Percentiles rank a stretch among this genome's conserved stretches.
Evolutionary conservation across 257 asterid genomes (phyloP).

Genomic region (Plantago ovata): DNA sequence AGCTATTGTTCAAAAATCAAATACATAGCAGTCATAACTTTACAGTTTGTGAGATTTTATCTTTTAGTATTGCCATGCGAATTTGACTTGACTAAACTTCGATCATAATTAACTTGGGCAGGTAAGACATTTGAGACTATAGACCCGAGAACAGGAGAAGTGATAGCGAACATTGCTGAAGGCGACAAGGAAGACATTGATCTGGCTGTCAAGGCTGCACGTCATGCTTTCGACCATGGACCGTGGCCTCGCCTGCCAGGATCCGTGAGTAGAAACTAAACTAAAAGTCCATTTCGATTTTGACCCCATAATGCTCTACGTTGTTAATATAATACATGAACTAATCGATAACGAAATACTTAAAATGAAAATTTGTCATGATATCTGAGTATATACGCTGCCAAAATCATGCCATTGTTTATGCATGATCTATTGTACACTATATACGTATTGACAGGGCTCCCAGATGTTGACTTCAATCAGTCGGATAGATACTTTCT

Average conservation of each 20-base stretch:
- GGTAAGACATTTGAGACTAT: constrained; percentile 48
- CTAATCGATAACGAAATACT: not conserved
- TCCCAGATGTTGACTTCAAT: not conserved
- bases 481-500: not conserved
- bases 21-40: no score
- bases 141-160: constrained; percentile 49
- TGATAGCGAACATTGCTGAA: constrained; percentile 41
- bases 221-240: constrained; percentile 54
- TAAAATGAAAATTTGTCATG: not conserved
- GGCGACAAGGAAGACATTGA: constrained; percentile 53
- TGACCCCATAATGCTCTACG: no score
- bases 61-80: no score
- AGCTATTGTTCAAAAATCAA: no score
- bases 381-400: not conserved
- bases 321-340: no score
- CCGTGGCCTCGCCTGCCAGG: constrained; percentile 64
- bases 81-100: no score
- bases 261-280: constrained; percentile 24
- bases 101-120: constrained; percentile 1
- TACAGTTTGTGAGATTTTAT: no score
- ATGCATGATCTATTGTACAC: not conserved
- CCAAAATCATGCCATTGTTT: not conserved
- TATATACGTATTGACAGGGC: not conserved
- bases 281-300: not conserved
- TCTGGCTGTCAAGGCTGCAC: constrained; percentile 61